Conservation (phyloP, 192 early-diverging fungal species). For the Rhizoclosmatium globosum region DNA sequence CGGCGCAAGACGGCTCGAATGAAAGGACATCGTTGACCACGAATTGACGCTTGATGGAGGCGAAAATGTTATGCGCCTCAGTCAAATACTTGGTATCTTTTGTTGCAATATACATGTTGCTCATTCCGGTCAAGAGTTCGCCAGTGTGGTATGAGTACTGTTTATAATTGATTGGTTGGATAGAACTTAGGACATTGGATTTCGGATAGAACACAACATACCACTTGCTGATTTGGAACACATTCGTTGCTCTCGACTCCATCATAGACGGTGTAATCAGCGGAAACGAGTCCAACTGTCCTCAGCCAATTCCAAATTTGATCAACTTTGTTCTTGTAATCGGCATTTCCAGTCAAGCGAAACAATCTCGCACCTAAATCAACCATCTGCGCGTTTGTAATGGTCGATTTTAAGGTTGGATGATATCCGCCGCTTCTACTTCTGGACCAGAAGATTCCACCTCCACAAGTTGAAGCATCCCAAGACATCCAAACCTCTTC, state of each 20-base stretch:
- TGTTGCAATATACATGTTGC: conserved; percentile 26
- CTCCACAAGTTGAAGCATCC: conserved; percentile 49
- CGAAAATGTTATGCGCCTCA: conserved; percentile 30
- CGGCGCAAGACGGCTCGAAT: neutral
- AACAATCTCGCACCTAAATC: conserved; percentile 46
- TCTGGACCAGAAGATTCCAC: conserved; percentile 55
- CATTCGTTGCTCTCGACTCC: neutral
- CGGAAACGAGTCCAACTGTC: neutral
- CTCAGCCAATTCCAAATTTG: conserved; percentile 50
- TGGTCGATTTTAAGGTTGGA: conserved; percentile 48
- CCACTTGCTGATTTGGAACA: neutral
- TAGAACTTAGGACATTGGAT: neutral
- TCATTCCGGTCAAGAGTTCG: conserved; percentile 23
- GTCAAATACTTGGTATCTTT: conserved; percentile 16
- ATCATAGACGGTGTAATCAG: conserved; percentile 23
- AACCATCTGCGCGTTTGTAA: conserved; percentile 52
- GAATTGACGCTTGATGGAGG: neutral
- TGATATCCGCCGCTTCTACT: conserved; percentile 5
- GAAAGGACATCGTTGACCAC: neutral
- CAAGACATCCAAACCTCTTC: conserved; percentile 48
- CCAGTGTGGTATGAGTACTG: conserved; percentile 32
- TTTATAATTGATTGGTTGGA: neutral
- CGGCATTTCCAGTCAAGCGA: conserved; percentile 33
- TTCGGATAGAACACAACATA: neutral
- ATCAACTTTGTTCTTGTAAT: conserved; percentile 39